Conservation (phyloP, 768 basidiomycete species). For the Cyclocybe aegerita region DNA sequence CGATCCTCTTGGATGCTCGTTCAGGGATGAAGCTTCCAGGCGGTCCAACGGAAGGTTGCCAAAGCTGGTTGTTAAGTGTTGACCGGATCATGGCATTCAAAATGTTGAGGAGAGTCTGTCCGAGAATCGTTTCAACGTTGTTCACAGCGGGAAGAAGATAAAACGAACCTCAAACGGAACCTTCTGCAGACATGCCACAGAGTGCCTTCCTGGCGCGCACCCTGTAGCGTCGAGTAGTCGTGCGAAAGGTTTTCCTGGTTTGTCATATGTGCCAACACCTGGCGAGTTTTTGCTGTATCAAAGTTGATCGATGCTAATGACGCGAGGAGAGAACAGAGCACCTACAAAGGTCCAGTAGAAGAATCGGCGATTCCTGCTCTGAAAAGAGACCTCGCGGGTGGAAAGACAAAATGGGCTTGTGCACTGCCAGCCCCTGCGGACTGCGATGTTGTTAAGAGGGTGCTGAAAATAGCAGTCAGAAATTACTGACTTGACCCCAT, state of each 20-base stretch:
- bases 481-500: conserved; percentile 49
- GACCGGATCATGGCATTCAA: conserved; percentile 43
- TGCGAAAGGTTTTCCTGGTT: conserved; percentile 49
- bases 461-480: background rate
- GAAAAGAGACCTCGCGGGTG: conserved; percentile 37
- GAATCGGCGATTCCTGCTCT: conserved; percentile 55
- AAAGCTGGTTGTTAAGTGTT: conserved; percentile 52
- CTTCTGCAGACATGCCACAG: conserved; percentile 44
- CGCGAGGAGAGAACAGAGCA: background rate
- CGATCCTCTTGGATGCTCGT: conserved; percentile 44
- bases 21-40: conserved; percentile 46
- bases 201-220: conserved; percentile 36
- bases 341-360: conserved; percentile 54
- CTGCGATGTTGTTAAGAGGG: conserved; percentile 18
- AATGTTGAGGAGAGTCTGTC: conserved; percentile 48
- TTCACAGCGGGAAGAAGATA: background rate
- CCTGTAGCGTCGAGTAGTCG: conserved; percentile 45
- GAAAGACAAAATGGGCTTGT: conserved; percentile 47
- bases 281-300: conserved; percentile 49
- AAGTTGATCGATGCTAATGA: background rate
- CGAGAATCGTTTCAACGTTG: background rate
- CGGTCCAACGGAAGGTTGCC: conserved; percentile 57
- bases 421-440: conserved; percentile 54
- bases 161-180: conserved; percentile 42
- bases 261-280: conserved; percentile 44